Conservation (phyloP, 257 asterid species). For the Perilla frutescens region DNA sequence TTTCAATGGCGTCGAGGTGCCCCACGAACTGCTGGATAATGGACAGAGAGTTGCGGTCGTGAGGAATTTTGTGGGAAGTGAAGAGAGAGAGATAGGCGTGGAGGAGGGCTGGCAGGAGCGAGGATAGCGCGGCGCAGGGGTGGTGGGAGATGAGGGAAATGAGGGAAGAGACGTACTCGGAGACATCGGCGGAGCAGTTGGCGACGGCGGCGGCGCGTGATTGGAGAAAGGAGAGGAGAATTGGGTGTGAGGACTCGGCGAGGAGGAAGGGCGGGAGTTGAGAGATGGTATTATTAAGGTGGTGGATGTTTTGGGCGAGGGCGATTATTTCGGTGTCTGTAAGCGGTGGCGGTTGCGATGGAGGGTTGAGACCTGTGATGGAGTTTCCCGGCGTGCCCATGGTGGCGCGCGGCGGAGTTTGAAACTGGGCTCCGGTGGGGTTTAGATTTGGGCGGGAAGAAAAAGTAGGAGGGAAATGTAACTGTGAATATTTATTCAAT, state of each 20-base stretch:
- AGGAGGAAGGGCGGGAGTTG: constrained; percentile 68
- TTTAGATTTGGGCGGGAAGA: constrained; percentile 44
- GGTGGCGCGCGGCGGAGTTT: constrained; percentile 22
- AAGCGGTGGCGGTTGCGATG: constrained; percentile 44
- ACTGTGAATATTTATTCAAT: too few relatives aligned
- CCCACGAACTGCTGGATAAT: constrained; percentile 63
- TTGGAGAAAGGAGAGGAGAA: constrained; percentile 63
- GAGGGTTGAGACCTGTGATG: constrained; percentile 39
- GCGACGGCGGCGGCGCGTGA: constrained; percentile 57
- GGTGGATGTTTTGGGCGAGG: constrained; percentile 53
- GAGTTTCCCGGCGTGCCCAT: constrained; percentile 44
- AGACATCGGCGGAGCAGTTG: constrained; percentile 53
- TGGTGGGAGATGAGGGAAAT: constrained; percentile 62
- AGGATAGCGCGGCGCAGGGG: constrained; percentile 54
- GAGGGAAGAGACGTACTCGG: constrained; percentile 66
- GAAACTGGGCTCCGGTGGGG: constrained; percentile 1
- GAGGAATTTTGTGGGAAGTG: constrained; percentile 63
- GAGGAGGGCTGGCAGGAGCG: constrained; percentile 61
- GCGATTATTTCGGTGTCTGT: constrained; percentile 65
- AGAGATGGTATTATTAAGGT: constrained; percentile 39
- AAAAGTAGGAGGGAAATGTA: too few relatives aligned
- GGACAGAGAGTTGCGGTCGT: constrained; percentile 56
- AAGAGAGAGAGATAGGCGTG: constrained; percentile 61
- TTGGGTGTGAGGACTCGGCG: constrained; percentile 55
- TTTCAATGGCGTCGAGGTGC: constrained; percentile 56